Percentiles rank a stretch among this genome's conserved stretches.
Conservation (phyloP, 2,329 filamentous ascomycete species). For the Colletotrichum salicis region DNA sequence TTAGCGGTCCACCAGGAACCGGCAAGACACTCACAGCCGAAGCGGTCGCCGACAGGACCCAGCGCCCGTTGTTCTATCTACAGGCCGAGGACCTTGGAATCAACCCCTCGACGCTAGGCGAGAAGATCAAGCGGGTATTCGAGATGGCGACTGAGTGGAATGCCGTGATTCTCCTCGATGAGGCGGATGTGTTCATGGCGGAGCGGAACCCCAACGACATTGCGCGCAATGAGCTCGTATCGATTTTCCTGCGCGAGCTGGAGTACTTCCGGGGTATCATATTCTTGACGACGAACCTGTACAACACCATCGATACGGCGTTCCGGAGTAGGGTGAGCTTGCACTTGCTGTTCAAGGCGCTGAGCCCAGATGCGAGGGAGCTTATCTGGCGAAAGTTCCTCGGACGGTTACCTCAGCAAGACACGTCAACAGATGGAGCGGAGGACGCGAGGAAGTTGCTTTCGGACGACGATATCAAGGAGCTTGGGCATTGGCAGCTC, state of each 20-base stretch:
- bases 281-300: slow-evolving; percentile 57
- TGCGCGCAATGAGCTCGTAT: slow-evolving; percentile 59
- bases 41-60: slow-evolving; percentile 53
- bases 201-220: slow-evolving; percentile 57
- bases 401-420: slow-evolving; percentile 43
- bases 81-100: slow-evolving; percentile 60
- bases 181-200: slow-evolving; percentile 64
- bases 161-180: slow-evolving; percentile 62
- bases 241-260: slow-evolving; percentile 58
- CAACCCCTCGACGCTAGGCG: slow-evolving; percentile 54
- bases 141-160: slow-evolving; percentile 61
- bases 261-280: slow-evolving; percentile 58
- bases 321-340: slow-evolving; percentile 59
- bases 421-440: neutral
- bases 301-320: slow-evolving; percentile 54
- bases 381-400: slow-evolving; percentile 60
- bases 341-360: slow-evolving; percentile 56
- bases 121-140: slow-evolving; percentile 58
- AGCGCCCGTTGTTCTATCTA: slow-evolving; percentile 57
- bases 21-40: slow-evolving; percentile 60
- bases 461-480: slow-evolving; percentile 48
- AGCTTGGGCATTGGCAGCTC: slow-evolving; percentile 53
- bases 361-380: slow-evolving; percentile 50
- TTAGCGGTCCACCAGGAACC: slow-evolving; percentile 58
- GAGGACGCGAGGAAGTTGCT: slow-evolving; percentile 31